Evolutionary conservation across 495 filamentous ascomycete genomes (phyloP).

Genomic region (Trichoderma reesei): DNA sequence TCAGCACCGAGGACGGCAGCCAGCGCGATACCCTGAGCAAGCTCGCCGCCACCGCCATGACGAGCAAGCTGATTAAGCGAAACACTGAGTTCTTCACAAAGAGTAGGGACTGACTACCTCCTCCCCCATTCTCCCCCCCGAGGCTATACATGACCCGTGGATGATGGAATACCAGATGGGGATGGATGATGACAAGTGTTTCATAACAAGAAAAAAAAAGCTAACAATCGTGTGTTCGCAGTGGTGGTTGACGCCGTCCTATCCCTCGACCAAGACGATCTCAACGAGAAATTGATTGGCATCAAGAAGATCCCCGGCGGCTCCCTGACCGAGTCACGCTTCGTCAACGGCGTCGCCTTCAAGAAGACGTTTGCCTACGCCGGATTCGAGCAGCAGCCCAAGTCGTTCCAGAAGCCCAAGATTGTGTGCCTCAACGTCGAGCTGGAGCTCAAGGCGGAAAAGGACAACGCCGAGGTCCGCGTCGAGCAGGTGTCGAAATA

Average conservation of each 20-base stretch:
- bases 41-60: conserved; percentile 95
- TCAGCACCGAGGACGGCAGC: conserved; percentile 76
- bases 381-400: conserved; percentile 98
- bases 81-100: conserved; percentile 96
- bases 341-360: conserved; percentile 96
- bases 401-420: conserved; percentile 84
- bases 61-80: conserved; percentile 96
- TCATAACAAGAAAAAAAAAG: background rate
- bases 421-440: conserved; percentile 97
- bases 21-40: conserved; percentile 82
- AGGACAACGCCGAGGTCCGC: conserved; percentile 96
- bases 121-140: no score
- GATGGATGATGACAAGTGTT: background rate
- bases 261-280: conserved; percentile 91
- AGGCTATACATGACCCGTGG: no score
- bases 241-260: conserved; percentile 98
- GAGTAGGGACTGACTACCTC: conserved; percentile 47
- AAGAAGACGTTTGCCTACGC: conserved; percentile 99
- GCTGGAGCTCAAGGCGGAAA: conserved; percentile 94
- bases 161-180: background rate
- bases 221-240: conserved; percentile 23
- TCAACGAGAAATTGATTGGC: conserved; percentile 96
- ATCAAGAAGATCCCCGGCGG: conserved; percentile 97
- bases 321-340: conserved; percentile 91
- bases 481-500: conserved; percentile 99